A percentile compares a stretch with the other conserved stretches of the same genome.
Evolutionary conservation across 2,329 filamentous ascomycete species (phyloP).

Genomic region (Aspergillus fumigatus): DNA sequence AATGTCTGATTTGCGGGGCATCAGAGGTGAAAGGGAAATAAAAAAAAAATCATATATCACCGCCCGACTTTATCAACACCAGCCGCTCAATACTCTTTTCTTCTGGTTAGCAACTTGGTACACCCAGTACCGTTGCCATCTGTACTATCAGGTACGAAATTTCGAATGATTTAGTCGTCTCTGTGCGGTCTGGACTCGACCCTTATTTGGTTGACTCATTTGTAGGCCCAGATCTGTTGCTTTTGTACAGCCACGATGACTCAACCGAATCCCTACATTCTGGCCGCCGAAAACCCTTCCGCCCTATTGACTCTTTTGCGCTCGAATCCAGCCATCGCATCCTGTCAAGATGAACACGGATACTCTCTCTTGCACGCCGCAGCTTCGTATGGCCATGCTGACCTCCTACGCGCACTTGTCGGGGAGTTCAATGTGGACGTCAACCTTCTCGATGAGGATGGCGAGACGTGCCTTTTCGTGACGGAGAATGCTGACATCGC

Average conservation of each 20-base stretch:
- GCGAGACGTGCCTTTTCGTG: slow-evolving; percentile 93
- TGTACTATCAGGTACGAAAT: not conserved
- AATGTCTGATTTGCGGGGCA: not conserved
- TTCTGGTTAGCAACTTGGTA: not conserved
- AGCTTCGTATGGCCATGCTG: slow-evolving; percentile 82
- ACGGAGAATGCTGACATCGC: slow-evolving; percentile 77
- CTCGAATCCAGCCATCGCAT: slow-evolving; percentile 69
- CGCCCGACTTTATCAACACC: not conserved
- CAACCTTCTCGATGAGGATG: slow-evolving; percentile 82
- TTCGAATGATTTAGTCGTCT: not conserved
- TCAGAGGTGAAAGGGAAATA: not conserved
- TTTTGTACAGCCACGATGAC: slow-evolving; percentile 25
- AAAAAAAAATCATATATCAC: not conserved
- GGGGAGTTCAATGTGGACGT: slow-evolving; percentile 72
- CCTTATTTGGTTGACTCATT: slow-evolving; percentile 5
- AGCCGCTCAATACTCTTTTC: not conserved
- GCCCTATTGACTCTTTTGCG: slow-evolving; percentile 70
- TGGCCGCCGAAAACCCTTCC: slow-evolving; percentile 76
- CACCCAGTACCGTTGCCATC: not conserved
- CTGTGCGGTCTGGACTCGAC: not conserved
- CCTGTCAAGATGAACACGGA: slow-evolving; percentile 79
- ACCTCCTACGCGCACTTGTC: slow-evolving; percentile 71
- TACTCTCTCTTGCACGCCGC: slow-evolving; percentile 94
- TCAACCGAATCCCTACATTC: slow-evolving; percentile 60
- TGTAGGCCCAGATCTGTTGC: not conserved